Conservation (phyloP, 805 yeast genomes). For the Metschnikowia peoriensis region DNA sequence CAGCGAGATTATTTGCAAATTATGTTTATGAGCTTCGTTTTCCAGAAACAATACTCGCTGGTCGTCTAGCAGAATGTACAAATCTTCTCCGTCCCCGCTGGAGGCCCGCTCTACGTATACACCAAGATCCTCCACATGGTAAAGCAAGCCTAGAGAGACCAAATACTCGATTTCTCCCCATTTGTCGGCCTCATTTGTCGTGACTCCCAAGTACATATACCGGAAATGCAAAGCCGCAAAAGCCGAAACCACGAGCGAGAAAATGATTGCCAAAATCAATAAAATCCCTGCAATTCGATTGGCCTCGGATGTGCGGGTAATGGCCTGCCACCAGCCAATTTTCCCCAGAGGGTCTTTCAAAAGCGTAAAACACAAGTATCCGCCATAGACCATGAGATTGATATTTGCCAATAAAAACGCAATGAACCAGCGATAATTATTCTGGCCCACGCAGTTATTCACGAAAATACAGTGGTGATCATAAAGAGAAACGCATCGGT, state of each 20-base stretch:
- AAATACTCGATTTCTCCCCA: conserved; percentile 59
- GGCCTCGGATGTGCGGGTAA: conserved; percentile 25
- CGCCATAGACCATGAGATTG: conserved; percentile 41
- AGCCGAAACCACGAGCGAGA: conserved; percentile 41
- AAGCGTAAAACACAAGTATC: conserved; percentile 29
- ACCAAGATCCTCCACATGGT: conserved; percentile 10
- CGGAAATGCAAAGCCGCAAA: conserved; percentile 38
- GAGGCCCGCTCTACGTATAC: conserved; percentile 25
- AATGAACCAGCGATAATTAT: conserved; percentile 62
- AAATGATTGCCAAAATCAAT: conserved; percentile 41
- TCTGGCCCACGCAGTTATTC: conserved; percentile 71
- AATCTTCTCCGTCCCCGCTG: conserved; percentile 12
- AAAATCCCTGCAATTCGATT: conserved; percentile 45
- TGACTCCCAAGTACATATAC: conserved; percentile 61
- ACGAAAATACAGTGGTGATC: conserved; percentile 69
- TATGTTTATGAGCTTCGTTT: conserved; percentile 8
- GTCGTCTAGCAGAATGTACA: conserved; percentile 29
- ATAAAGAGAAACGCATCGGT: conserved; percentile 44
- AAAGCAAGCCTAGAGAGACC: conserved; percentile 16
- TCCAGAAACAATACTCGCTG: conserved; percentile 23
- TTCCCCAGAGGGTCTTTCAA: conserved; percentile 12
- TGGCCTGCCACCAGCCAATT: conserved; percentile 21
- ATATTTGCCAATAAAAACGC: conserved; percentile 48
- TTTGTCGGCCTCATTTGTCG: conserved; percentile 71
- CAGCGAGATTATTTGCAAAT: conserved; percentile 21